Evolutionary conservation across 1,284 basidiomycete genomes (phyloP).

Genomic region (Caloboletus inedulis): DNA sequence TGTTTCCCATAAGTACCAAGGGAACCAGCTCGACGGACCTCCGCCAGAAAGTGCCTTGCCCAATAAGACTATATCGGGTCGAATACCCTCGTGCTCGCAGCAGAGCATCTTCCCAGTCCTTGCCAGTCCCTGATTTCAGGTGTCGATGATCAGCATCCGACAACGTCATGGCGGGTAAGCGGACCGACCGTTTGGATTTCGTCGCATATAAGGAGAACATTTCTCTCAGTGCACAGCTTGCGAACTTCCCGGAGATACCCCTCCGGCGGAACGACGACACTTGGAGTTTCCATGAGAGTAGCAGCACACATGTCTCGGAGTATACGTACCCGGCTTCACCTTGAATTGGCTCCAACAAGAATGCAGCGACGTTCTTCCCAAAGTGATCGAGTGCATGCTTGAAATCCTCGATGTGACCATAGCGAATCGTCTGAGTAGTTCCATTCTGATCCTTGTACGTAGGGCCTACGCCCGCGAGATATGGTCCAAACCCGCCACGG

Average conservation of each 20-base stretch:
- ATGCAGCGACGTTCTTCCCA: conserved; percentile 86
- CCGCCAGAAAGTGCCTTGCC: conserved; percentile 97
- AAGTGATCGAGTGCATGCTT: conserved; percentile 79
- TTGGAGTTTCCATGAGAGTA: conserved; percentile 29
- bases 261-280: conserved; percentile 88
- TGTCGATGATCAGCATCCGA: conserved; percentile 2
- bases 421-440: conserved; percentile 63
- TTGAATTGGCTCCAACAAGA: conserved; percentile 97
- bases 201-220: conserved; percentile 94
- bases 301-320: neutral
- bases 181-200: conserved; percentile 88
- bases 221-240: conserved; percentile 88
- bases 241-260: conserved; percentile 83
- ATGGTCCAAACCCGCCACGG: conserved; percentile 88
- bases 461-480: conserved; percentile 84
- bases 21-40: conserved; percentile 43
- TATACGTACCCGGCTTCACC: conserved; percentile 90
- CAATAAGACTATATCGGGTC: conserved; percentile 90
- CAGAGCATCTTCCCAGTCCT: conserved; percentile 87
- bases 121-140: conserved; percentile 61
- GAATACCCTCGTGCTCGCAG: conserved; percentile 84
- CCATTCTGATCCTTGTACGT: conserved; percentile 54
- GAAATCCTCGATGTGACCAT: conserved; percentile 80
- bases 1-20: conserved; percentile 1
- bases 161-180: neutral